phyloP scores from a whole-genome alignment of 2,329 filamentous ascomycete species.

The Xylariaceae sp. region DNA sequence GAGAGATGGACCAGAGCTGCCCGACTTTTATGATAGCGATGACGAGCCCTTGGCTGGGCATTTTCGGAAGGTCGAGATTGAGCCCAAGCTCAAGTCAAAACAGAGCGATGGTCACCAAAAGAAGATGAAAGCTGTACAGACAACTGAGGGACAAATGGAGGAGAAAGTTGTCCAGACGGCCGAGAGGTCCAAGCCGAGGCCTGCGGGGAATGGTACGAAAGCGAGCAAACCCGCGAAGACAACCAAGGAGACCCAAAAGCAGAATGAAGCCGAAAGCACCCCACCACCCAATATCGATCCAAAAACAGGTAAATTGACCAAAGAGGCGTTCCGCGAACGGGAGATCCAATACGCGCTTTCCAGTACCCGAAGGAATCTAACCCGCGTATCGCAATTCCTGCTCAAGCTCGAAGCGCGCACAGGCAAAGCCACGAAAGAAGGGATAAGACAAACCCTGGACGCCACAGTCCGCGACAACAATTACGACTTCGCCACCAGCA shows the following conservation, averaged over 20 bases:
- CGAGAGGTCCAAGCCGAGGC: no score
- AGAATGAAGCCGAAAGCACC: no score
- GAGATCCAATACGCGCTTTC: conserved; percentile 30
- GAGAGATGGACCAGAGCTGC: conserved; percentile 22
- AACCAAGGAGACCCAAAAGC: no score
- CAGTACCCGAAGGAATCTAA: conserved; percentile 33
- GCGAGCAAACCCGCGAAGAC: no score
- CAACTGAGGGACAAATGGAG: no score
- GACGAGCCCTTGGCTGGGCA: conserved; percentile 17
- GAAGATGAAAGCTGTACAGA: no score
- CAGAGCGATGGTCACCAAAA: background rate
- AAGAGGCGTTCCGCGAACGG: conserved; percentile 23
- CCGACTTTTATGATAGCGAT: conserved; percentile 20
- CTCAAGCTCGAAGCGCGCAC: conserved; percentile 41
- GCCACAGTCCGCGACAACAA: conserved; percentile 31
- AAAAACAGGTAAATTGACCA: conserved; percentile 7
- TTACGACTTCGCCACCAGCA: conserved; percentile 8
- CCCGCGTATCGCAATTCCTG: conserved; percentile 38
- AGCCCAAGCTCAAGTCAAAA: background rate
- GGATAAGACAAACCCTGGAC: conserved; percentile 40
- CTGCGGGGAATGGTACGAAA: no score
- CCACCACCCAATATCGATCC: background rate
- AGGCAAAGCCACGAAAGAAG: conserved; percentile 38
- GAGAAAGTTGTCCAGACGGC: no score
- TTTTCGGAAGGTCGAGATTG: background rate